Evolutionary conservation across 78 protist genomes (phyloP), one percentile per base, ranked within the genome.

Genomic region (Mastigamoeba balamuthi): DNA sequence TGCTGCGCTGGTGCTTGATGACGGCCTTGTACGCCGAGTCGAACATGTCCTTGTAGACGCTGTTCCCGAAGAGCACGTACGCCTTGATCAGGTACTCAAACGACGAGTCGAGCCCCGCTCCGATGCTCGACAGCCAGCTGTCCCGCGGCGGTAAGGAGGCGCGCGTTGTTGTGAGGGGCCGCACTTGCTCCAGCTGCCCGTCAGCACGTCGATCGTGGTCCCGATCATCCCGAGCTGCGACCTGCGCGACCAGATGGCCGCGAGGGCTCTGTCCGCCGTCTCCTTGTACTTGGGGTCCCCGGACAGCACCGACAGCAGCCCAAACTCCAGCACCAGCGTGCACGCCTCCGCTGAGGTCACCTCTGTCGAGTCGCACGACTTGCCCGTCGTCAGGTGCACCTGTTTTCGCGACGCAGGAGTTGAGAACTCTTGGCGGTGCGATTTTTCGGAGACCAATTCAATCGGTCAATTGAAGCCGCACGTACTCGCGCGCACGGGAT

Each of bases 301-400:
- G 7, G 85, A 41, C 23, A 87, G 73, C n/a, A 1, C 25, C 17
- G 76, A 39, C 1, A 85, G 76, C 33, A 65, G 4, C 5, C 30
- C 66, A 30, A 84, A 41, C 77, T 88, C 92, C 37, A 88, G 66
- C 29, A 84, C 44, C 1, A 75, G 43, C 63, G 90, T 75, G 29
- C 90, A 88, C 23, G 88, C 90, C 2, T 83, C 78, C 6, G 92
- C 92, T 5, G 77, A 39, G 30, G 74, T 48, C 8, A 79, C n/a
- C n/a, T n/a, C n/a, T n/a, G n/a, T n/a, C n/a, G n/a, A n/a, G n/a
- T n/a, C n/a, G n/a, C n/a, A n/a, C n/a, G n/a, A n/a, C n/a, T n/a
- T n/a, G n/a, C n/a, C n/a, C n/a, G n/a, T n/a, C n/a, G n/a, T n/a
- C n/a, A n/a, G n/a, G n/a, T n/a, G n/a, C n/a, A n/a, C n/a, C n/a